A percentile compares a stretch with the other conserved stretches of the same genome.
phyloP scores from a whole-genome alignment of 2,329 filamentous ascomycete species.

The Atkinsonella hypoxylon region DNA sequence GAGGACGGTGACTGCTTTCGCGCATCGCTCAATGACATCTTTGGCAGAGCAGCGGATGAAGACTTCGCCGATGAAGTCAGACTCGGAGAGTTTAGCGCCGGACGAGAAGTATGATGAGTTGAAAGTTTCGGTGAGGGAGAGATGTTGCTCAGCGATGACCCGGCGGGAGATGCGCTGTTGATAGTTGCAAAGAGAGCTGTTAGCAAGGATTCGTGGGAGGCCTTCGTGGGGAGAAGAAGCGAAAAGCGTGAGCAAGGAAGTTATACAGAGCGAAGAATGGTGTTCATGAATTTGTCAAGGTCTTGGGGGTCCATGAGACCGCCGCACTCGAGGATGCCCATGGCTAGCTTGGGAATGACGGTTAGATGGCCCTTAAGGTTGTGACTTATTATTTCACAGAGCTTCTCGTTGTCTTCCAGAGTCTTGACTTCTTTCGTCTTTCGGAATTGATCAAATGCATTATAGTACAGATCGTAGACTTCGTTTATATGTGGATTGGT shows the following conservation, averaged over 20 bases:
- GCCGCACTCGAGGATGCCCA: slow-evolving; percentile 85
- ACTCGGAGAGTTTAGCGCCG: slow-evolving; percentile 55
- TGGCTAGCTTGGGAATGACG: slow-evolving; percentile 87
- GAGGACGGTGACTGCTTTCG: slow-evolving; percentile 61
- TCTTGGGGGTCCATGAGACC: slow-evolving; percentile 68
- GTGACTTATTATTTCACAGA: slow-evolving; percentile 68
- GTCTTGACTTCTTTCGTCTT: slow-evolving; percentile 73
- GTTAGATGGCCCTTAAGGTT: slow-evolving; percentile 80
- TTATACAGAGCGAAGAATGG: slow-evolving; percentile 72
- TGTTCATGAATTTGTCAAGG: slow-evolving; percentile 92
- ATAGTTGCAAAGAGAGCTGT: background rate
- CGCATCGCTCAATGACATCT: slow-evolving; percentile 79
- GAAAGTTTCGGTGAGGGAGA: slow-evolving; percentile 89
- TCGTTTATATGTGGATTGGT: slow-evolving; percentile 90
- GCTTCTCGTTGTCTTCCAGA: slow-evolving; percentile 77
- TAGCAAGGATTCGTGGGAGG: background rate
- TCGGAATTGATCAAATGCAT: slow-evolving; percentile 86
- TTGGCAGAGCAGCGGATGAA: slow-evolving; percentile 86
- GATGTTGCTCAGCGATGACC: slow-evolving; percentile 94
- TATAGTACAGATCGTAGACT: slow-evolving; percentile 94
- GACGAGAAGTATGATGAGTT: slow-evolving; percentile 84
- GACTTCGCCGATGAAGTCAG: slow-evolving; percentile 90
- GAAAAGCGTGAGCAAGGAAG: background rate
- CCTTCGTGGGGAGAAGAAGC: background rate
- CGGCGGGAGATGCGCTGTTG: slow-evolving; percentile 77